These are phyloP conservation scores for Sphaerulina vaccinii DNA, from an alignment of 2,329 filamentous ascomycete genomes.

Conservation along the genomic window DNA sequence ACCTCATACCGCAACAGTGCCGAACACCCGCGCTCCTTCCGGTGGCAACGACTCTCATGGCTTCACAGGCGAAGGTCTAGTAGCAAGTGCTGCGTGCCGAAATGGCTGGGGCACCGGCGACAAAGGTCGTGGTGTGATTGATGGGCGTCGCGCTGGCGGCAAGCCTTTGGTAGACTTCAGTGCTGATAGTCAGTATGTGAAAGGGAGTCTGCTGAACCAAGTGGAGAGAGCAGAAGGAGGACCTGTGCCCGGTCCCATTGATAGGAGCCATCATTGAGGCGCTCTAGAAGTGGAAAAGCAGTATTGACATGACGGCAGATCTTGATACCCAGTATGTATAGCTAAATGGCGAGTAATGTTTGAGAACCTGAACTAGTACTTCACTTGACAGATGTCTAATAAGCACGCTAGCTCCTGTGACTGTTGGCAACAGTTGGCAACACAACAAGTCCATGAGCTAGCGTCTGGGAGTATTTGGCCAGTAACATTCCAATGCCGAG, in stretches of 20 bases:
- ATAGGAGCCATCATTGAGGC: too few relatives aligned
- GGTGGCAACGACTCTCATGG: conserved; percentile 15
- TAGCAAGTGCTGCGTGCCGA: conserved; percentile 38
- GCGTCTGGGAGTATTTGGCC: too few relatives aligned
- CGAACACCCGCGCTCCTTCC: conserved; percentile 14
- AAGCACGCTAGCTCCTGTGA: too few relatives aligned
- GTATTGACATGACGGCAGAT: too few relatives aligned
- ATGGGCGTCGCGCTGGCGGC: conserved; percentile 45
- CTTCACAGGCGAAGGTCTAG: conserved; percentile 48
- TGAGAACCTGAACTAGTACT: too few relatives aligned
- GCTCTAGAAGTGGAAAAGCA: too few relatives aligned
- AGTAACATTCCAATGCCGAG: too few relatives aligned
- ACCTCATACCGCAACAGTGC: conserved; percentile 18
- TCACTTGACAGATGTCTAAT: too few relatives aligned
- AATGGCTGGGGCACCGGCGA: conserved; percentile 41
- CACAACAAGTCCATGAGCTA: too few relatives aligned
- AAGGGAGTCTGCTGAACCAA: conserved; percentile 50
- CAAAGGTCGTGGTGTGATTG: conserved; percentile 47
- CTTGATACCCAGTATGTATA: too few relatives aligned
- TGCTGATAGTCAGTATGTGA: conserved; percentile 44
- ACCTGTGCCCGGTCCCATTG: conserved; percentile 32
- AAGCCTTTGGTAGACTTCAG: conserved; percentile 46
- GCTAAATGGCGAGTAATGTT: too few relatives aligned
- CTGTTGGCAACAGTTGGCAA: too few relatives aligned
- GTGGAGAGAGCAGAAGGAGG: conserved; percentile 37